Evolutionary conservation across 306 rosid genomes (phyloP).

Genomic region (Psophocarpus tetragonolobus): DNA sequence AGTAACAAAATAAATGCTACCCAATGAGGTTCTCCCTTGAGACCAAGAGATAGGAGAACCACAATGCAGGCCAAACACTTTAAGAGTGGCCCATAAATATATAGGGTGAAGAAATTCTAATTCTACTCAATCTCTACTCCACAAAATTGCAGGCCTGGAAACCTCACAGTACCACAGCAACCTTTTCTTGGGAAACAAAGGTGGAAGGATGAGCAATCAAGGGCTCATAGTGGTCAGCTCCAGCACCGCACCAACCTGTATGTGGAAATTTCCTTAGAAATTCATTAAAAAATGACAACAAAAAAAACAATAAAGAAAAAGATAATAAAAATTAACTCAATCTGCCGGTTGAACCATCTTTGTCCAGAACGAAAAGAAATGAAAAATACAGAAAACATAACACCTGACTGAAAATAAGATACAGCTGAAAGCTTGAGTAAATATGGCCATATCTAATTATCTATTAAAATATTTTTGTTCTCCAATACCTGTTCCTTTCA

Average conservation of each 20-base stretch:
- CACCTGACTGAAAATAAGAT: neutral
- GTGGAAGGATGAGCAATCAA: slow-evolving; percentile 75
- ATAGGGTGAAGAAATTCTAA: slow-evolving; percentile 39
- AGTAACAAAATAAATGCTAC: slow-evolving; percentile 52
- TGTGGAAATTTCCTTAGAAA: slow-evolving; percentile 18
- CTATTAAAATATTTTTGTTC: neutral
- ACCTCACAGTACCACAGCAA: slow-evolving; percentile 83
- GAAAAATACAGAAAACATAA: neutral
- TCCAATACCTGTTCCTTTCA: slow-evolving; percentile 97
- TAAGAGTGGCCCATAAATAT: slow-evolving; percentile 38
- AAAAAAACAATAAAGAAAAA: neutral
- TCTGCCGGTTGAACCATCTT: neutral
- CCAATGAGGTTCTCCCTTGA: slow-evolving; percentile 45
- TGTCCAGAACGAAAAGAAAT: neutral
- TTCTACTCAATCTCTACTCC: slow-evolving; percentile 60
- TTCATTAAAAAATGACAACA: neutral
- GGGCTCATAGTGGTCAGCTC: slow-evolving; percentile 98
- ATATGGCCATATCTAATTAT: neutral
- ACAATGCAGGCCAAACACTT: slow-evolving; percentile 44
- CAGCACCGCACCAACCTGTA: slow-evolving; percentile 99
- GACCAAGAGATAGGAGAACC: slow-evolving; percentile 39
- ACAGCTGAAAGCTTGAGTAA: neutral
- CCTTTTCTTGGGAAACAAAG: slow-evolving; percentile 84
- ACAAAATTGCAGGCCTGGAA: slow-evolving; percentile 67
- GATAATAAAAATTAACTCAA: neutral